These are phyloP conservation scores for Miscanthus lutarioriparius DNA, from an alignment of 176 grass and related monocot genomes.

Conservation along the genomic window DNA sequence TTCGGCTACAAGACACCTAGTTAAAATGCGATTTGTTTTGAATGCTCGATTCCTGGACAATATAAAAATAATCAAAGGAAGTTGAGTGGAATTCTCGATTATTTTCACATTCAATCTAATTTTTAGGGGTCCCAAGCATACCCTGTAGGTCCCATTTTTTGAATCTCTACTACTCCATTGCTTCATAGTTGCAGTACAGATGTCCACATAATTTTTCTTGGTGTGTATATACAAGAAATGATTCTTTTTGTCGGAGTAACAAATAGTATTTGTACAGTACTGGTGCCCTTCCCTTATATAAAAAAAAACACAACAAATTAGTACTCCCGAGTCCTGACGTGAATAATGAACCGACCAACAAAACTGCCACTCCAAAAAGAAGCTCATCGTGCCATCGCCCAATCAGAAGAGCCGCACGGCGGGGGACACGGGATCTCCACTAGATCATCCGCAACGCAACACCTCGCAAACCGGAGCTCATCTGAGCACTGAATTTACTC, in stretches of 20 bases:
- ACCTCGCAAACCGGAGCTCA: background rate
- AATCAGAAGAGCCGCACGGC: background rate
- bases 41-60: no score
- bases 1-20: no score
- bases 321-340: background rate
- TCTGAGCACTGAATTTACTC: conserved; percentile 40
- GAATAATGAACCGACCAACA: conserved; percentile 16
- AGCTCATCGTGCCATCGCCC: background rate
- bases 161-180: background rate
- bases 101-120: no score
- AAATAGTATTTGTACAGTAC: background rate
- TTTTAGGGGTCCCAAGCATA: no score
- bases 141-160: no score
- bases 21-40: no score
- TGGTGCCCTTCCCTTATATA: background rate
- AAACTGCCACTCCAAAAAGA: background rate
- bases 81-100: no score
- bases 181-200: background rate
- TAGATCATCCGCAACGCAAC: conserved; percentile 18
- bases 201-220: no score
- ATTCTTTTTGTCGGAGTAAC: background rate
- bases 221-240: background rate
- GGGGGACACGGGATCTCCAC: conserved; percentile 19
- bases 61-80: no score
- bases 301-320: background rate